A percentile compares a stretch with the other conserved stretches of the same genome.
Conservation (phyloP, 768 basidiomycete species). For the Gelatoporia subvermispora region DNA sequence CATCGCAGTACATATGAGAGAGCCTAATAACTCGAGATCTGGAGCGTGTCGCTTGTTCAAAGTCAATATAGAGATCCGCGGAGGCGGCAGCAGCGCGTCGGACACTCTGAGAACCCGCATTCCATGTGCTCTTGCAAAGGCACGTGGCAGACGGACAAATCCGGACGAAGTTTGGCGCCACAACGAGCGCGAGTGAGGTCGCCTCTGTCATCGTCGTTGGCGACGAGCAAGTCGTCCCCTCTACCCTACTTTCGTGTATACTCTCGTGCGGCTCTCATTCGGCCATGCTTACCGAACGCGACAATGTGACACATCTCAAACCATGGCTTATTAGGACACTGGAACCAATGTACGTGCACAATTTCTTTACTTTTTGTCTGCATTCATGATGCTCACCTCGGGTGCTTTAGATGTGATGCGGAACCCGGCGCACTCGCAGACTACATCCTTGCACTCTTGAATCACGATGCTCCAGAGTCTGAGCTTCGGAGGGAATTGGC, state of each 20-base stretch:
- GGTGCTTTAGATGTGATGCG: constrained; percentile 77
- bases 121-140: no score
- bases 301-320: constrained; percentile 64
- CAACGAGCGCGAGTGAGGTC: not conserved
- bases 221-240: constrained; percentile 7
- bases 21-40: no score
- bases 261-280: not conserved
- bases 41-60: no score
- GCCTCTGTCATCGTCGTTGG: constrained; percentile 4
- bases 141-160: constrained; percentile 2
- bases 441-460: constrained; percentile 89
- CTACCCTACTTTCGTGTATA: constrained; percentile 1
- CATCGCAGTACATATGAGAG: no score
- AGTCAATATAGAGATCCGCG: no score
- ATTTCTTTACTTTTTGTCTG: constrained; percentile 1
- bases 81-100: no score
- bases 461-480: constrained; percentile 78
- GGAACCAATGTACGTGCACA: constrained; percentile 75
- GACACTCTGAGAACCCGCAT: no score
- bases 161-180: constrained; percentile 18
- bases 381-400: constrained; percentile 5
- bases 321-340: constrained; percentile 86
- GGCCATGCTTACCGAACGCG: constrained; percentile 65
- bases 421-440: constrained; percentile 92
- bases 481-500: constrained; percentile 79